Evolutionary conservation across 2,329 filamentous ascomycete species (phyloP).

Genomic region (Pezizomycotina sp.): DNA sequence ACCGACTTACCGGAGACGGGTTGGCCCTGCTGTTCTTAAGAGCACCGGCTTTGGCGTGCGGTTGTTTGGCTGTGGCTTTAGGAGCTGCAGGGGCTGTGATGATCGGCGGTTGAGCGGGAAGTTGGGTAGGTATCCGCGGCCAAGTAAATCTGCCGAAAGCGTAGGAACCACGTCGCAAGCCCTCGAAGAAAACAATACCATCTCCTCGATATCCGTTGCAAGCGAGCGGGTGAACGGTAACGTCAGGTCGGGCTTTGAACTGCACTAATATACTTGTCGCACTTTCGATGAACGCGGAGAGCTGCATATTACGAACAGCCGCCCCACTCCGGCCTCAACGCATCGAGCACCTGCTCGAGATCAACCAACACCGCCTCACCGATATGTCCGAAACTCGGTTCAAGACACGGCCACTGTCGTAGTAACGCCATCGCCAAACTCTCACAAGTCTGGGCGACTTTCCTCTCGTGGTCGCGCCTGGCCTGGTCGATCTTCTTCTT

Average conservation of each 20-base stretch:
- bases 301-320: slow-evolving; percentile 35
- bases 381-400: slow-evolving; percentile 27
- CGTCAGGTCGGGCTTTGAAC: slow-evolving; percentile 19
- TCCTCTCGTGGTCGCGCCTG: slow-evolving; percentile 27
- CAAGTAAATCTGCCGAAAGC: too few species aligned
- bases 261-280: slow-evolving; percentile 28
- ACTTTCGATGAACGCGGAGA: slow-evolving; percentile 34
- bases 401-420: slow-evolving; percentile 33
- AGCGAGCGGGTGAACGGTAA: slow-evolving; percentile 19
- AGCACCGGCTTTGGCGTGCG: too few species aligned
- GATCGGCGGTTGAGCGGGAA: too few species aligned
- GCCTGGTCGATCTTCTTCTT: slow-evolving; percentile 24
- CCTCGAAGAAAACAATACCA: too few species aligned
- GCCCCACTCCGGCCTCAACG: slow-evolving; percentile 35
- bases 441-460: slow-evolving; percentile 30
- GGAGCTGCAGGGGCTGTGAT: too few species aligned
- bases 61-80: too few species aligned
- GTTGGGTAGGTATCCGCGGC: too few species aligned
- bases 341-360: slow-evolving; percentile 28
- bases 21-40: too few species aligned
- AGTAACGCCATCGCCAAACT: too few species aligned
- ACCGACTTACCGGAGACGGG: too few species aligned
- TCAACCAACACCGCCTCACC: slow-evolving; percentile 28
- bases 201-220: too few species aligned
- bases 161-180: too few species aligned